Evolutionary conservation across 441 rosid genomes (phyloP).

Genomic region (Sinapis alba): DNA sequence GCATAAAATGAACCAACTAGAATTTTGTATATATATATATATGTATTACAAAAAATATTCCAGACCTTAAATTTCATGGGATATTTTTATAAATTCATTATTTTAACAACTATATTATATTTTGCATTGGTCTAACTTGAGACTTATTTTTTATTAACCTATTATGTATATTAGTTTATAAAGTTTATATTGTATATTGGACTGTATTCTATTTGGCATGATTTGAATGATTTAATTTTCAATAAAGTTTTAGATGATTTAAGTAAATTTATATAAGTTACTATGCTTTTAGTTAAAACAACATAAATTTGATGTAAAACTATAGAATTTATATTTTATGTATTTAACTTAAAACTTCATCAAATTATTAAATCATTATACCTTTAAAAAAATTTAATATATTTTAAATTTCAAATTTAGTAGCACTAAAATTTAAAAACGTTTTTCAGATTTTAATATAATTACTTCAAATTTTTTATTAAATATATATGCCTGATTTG

Average conservation of each 20-base stretch:
- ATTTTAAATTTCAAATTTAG: background rate
- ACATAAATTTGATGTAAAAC: background rate
- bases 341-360: background rate
- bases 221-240: background rate
- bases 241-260: background rate
- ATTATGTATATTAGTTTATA: background rate
- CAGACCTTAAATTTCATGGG: no score
- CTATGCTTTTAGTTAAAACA: background rate
- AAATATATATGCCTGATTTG: no score
- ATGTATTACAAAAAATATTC: no score
- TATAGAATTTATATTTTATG: background rate
- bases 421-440: background rate
- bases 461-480: background rate
- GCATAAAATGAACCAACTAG: background rate
- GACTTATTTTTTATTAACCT: background rate
- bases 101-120: background rate
- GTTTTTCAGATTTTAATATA: background rate
- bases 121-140: background rate
- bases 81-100: no score
- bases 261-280: background rate
- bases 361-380: background rate
- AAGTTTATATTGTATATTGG: background rate
- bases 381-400: background rate
- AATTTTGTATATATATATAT: background rate
- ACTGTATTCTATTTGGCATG: background rate